Evolutionary conservation across 2,329 filamentous ascomycete species (phyloP).

Genomic region (Gaeumannomyces tritici): DNA sequence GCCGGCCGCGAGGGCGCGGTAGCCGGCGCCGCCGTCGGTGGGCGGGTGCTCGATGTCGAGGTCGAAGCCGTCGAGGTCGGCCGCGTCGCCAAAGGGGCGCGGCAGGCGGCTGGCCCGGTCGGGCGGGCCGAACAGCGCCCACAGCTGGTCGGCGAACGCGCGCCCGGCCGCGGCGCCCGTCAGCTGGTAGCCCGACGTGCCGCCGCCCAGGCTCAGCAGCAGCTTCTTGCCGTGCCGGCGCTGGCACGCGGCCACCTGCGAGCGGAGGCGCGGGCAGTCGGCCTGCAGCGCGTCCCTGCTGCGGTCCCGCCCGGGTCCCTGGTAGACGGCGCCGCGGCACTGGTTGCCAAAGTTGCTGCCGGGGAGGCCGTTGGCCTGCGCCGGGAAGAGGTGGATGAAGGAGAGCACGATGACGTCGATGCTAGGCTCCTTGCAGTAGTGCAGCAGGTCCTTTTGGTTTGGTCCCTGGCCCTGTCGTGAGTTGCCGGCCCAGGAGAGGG

Average conservation of each 20-base stretch:
- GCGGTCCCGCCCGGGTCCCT: conserved; percentile 21
- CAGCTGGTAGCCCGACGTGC: conserved; percentile 22
- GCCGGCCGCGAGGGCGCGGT: conserved; percentile 3
- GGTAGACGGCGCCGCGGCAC: conserved; percentile 22
- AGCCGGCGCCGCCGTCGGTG: background rate
- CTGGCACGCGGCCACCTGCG: conserved; percentile 28
- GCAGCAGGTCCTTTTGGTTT: conserved; percentile 23
- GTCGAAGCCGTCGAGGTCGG: conserved; percentile 30
- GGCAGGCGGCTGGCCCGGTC: background rate
- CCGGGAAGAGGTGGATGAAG: conserved; percentile 30
- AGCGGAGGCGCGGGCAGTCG: conserved; percentile 19
- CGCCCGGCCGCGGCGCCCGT: conserved; percentile 24
- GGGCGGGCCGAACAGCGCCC: conserved; percentile 26
- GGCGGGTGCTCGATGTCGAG: conserved; percentile 27
- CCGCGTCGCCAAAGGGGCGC: background rate
- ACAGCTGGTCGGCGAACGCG: conserved; percentile 24
- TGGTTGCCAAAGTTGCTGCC: conserved; percentile 31
- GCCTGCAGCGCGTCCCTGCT: conserved; percentile 15
- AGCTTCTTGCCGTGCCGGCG: conserved; percentile 26
- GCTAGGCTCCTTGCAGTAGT: conserved; percentile 25
- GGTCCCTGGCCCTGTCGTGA: conserved; percentile 26
- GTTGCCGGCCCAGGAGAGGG: background rate
- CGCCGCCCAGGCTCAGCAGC: conserved; percentile 29
- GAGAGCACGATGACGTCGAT: conserved; percentile 33
- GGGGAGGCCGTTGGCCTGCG: conserved; percentile 29